These are phyloP conservation scores for Aspergillus coremiiformis DNA, from an alignment of 495 filamentous ascomycete genomes.

Conservation along the genomic window DNA sequence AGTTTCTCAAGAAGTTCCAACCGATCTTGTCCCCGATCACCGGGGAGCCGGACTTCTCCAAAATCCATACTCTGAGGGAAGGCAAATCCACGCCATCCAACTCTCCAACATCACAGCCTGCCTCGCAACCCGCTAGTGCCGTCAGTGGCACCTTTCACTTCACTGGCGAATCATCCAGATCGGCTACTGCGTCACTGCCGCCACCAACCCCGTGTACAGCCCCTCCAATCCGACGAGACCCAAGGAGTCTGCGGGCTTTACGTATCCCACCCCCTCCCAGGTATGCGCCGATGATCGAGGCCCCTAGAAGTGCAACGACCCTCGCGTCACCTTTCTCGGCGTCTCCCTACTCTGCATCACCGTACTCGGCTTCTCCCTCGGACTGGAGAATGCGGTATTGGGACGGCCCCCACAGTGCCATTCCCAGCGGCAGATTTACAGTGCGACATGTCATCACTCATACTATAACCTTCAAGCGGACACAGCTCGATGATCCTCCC, in stretches of 20 bases:
- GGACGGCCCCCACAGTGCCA: conserved; percentile 26
- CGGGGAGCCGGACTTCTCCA: conserved; percentile 28
- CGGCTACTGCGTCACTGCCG: conserved; percentile 27
- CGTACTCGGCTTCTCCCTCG: conserved; percentile 24
- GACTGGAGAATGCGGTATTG: conserved; percentile 37
- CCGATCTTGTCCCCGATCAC: conserved; percentile 48
- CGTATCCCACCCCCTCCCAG: conserved; percentile 31
- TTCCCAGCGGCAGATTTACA: conserved; percentile 28
- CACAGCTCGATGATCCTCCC: conserved; percentile 31
- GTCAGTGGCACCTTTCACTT: conserved; percentile 26
- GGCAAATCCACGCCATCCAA: not conserved
- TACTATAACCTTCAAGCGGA: conserved; percentile 42
- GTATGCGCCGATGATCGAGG: conserved; percentile 21
- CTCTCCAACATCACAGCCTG: conserved; percentile 13
- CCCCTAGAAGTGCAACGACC: conserved; percentile 24
- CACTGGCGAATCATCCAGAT: conserved; percentile 11
- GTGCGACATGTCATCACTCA: conserved; percentile 44
- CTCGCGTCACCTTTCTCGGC: conserved; percentile 31
- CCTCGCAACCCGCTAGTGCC: conserved; percentile 36
- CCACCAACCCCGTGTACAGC: conserved; percentile 28
- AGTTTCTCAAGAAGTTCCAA: conserved; percentile 79
- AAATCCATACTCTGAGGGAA: conserved; percentile 22
- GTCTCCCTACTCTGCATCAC: too few species aligned
- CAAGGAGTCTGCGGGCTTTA: conserved; percentile 27
- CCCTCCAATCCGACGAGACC: conserved; percentile 13